Conservation (phyloP, 306 rosid species). For the Quercus engelmannii region DNA sequence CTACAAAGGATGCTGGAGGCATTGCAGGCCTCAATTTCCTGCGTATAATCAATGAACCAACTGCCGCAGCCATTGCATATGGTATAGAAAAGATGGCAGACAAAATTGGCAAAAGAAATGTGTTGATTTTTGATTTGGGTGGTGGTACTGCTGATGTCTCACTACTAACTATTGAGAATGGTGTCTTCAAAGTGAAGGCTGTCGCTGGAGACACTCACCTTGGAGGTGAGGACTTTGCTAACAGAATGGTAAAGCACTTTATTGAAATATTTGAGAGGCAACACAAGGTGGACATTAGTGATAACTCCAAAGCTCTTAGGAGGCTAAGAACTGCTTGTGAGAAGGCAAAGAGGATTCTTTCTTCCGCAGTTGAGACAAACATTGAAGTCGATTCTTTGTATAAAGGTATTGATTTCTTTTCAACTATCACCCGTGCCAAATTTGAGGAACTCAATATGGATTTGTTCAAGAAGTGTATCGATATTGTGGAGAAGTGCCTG, state of each 20-base stretch:
- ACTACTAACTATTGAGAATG: background rate
- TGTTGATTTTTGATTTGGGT: constrained; percentile 11
- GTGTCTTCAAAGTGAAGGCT: background rate
- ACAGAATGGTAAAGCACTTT: constrained; percentile 22
- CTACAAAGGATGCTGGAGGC: constrained; percentile 24
- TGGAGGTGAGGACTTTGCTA: constrained; percentile 32
- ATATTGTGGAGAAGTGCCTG: constrained; percentile 24
- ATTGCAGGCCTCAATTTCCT: background rate
- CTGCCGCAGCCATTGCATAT: constrained; percentile 11
- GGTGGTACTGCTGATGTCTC: constrained; percentile 17
- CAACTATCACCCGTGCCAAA: constrained; percentile 10
- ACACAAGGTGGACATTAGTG: constrained; percentile 9
- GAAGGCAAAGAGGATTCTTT: constrained; percentile 8
- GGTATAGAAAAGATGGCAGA: background rate
- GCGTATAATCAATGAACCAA: constrained; percentile 9
- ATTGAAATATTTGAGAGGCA: constrained; percentile 15
- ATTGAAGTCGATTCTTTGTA: constrained; percentile 9
- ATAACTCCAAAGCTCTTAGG: background rate
- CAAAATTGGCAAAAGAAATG: background rate
- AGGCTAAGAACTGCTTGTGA: constrained; percentile 11
- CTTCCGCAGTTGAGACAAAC: background rate
- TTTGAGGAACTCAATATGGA: constrained; percentile 20
- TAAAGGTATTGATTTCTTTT: constrained; percentile 3
- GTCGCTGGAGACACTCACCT: constrained; percentile 38
- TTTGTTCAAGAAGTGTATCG: constrained; percentile 10